Base-by-base conservation (phyloP, 129 eudicot genomes). In the Lonicera japonica region DNA sequence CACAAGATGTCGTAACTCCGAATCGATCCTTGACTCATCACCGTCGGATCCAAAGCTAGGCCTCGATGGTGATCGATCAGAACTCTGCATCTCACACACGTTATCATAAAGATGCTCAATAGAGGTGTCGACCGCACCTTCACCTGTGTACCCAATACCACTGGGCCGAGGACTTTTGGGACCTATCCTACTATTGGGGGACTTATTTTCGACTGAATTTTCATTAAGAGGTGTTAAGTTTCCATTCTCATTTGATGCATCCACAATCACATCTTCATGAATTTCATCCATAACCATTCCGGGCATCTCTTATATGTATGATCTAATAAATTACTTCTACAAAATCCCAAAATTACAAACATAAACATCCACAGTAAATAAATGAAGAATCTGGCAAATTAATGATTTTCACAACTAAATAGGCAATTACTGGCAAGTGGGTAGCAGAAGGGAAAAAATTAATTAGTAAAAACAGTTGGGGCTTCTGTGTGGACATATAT, bases 1-100 rank as follows among this genome's bases (percentile, higher is more conserved):
- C 6, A 80, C 97, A 47, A 91, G 85, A 58, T 91, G 97, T 5
- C 88, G 61, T 61, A 91, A 64, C 73, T 91, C 97, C 0, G 97
- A 91, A 74, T 91, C 97, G 21, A 91, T 91, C 72, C 90, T 66
- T 11, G 96, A 91, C 65, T 87, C 95, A 25, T 91, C 95, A 25
- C 95, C 97, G 21, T 91, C 95, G 9, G 97, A 87, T 25, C 89
- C 84, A 60, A 81, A 87, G 67, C 95, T 91, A 56, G 62, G 83
- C 77, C 95, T 86, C 1, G 97, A 87, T 16, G 86, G 90, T 5
- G 97, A 91, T 14, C 82, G 95, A 64, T 91, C 97, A 22, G 97
- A 91, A 74, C 97, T 91, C 87, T 87, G 94, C 95, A 91, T 87
- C 71, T 91, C 97, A 50, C 94, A 91, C 23, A 91, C 95, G 68